Evolutionary conservation across 1,284 basidiomycete genomes (phyloP), one percentile per base, ranked within the genome.

Genomic region (Violaceomyces palustris): DNA sequence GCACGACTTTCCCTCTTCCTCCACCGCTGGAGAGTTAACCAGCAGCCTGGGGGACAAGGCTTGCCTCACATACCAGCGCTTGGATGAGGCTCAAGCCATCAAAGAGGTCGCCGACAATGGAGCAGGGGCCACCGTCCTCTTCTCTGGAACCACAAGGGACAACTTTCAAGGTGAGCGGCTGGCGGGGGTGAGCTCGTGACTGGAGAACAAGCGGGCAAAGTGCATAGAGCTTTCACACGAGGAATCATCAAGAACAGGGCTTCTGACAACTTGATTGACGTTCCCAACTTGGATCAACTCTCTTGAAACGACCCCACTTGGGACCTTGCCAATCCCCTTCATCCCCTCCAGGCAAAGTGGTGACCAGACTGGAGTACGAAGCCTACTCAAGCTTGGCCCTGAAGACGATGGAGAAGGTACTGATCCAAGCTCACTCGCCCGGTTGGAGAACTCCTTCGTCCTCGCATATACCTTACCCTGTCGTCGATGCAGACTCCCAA

Each of bases 351-450:
- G 87, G 83, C 42, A 86, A 83, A 59, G 67, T 74, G 9, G 86
- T 90, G 24, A 82, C 80, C 18, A 80, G 80, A 34, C 77, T 90
- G 25, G 86, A 88, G 68, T 90, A 89, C 64, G 75, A 76, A 73
- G 85, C 86, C 6, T 91, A 91, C 75, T 83, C 82, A 52, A 83
- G 83, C 55, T 77, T 90, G 17, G 87, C 88, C 1, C 81, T 90
- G 61, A 87, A 84, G 73, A 88, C 86, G 6, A 46, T 67, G 14
- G 38, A 41, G 11, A 12, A 30, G 9, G 38, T 67, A 11, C 40
- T 64, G 6, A 30, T 39, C 2, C 18, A 33, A 12, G 50, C 52
- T 1, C 54, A 54, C 28, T 56, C 51, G 0, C 36, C 42, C 3
- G 52, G n/a, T n/a, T n/a, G n/a, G n/a, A n/a, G n/a, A n/a, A 8